phyloP scores from a whole-genome alignment of 441 rosid genomes.

The Biscutella laevigata region DNA sequence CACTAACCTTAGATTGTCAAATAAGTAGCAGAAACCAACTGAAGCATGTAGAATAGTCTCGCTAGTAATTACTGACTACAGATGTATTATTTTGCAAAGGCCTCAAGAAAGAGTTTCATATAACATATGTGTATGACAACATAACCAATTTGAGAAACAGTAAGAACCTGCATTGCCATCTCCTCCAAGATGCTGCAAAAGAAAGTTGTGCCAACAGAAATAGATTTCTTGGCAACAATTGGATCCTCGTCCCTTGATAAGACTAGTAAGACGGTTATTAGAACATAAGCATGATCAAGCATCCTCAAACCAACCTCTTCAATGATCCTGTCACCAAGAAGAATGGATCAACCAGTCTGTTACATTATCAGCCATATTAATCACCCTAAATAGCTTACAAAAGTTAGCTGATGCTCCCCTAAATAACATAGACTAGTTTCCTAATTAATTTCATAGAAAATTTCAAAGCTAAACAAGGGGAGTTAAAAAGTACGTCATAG shows the following conservation, averaged over 20 bases:
- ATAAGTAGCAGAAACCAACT: conserved; percentile 1
- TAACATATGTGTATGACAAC: background rate
- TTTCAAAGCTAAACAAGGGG: background rate
- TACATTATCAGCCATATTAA: background rate
- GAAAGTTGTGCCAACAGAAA: conserved; percentile 59
- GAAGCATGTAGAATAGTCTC: background rate
- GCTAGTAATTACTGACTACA: background rate
- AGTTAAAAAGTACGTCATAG: background rate
- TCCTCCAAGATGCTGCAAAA: conserved; percentile 65
- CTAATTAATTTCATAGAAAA: background rate
- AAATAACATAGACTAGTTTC: background rate
- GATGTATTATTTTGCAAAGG: background rate
- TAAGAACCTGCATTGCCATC: conserved; percentile 76
- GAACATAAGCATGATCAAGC: conserved; percentile 48
- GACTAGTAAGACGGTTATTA: conserved; percentile 54
- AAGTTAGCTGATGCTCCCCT: background rate
- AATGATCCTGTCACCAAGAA: conserved; percentile 52
- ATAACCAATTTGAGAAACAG: conserved; percentile 17
- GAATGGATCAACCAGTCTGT: conserved; percentile 12
- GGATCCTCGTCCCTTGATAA: conserved; percentile 58
- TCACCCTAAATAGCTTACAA: background rate
- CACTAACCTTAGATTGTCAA: background rate
- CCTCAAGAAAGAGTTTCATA: background rate
- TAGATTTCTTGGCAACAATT: conserved; percentile 54
- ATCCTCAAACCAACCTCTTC: conserved; percentile 70